phyloP scores from a whole-genome alignment of 2,329 filamentous ascomycete genomes.

The Verruconis gallopava region DNA sequence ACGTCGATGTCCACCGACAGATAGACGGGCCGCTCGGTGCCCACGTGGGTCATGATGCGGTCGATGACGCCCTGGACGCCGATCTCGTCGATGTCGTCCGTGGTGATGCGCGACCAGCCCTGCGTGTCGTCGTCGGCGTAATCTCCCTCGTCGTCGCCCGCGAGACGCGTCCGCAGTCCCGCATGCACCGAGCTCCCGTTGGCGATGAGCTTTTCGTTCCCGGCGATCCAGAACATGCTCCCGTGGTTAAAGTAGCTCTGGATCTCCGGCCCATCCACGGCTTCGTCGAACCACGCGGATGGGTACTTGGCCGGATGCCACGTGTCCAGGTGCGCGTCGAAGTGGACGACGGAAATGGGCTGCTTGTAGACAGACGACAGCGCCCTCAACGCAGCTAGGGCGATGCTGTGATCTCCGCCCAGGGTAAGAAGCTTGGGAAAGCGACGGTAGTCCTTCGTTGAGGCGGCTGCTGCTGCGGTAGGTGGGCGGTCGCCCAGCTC shows the following conservation, averaged over 20 bases:
- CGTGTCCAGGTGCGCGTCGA: constrained; percentile 60
- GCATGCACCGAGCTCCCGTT: constrained; percentile 70
- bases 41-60: constrained; percentile 57
- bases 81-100: constrained; percentile 78
- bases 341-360: constrained; percentile 36
- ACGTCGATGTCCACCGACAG: constrained; percentile 73
- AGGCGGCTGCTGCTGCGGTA: constrained; percentile 23
- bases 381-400: constrained; percentile 36
- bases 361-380: constrained; percentile 32
- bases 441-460: constrained; percentile 28
- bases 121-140: constrained; percentile 57
- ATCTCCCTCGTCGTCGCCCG: constrained; percentile 51
- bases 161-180: constrained; percentile 65
- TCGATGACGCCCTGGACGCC: constrained; percentile 58
- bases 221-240: constrained; percentile 83
- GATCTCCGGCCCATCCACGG: constrained; percentile 32
- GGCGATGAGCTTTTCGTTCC: constrained; percentile 63
- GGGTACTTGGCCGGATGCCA: constrained; percentile 78
- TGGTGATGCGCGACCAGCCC: constrained; percentile 67
- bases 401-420: constrained; percentile 38
- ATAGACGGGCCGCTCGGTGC: constrained; percentile 66
- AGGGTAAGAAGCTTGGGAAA: constrained; percentile 35
- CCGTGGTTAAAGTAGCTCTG: constrained; percentile 76
- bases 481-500: constrained; percentile 46
- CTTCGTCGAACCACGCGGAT: constrained; percentile 49